Conservation (phyloP, 257 asterid species). For the Oldenlandia corymbosa region DNA sequence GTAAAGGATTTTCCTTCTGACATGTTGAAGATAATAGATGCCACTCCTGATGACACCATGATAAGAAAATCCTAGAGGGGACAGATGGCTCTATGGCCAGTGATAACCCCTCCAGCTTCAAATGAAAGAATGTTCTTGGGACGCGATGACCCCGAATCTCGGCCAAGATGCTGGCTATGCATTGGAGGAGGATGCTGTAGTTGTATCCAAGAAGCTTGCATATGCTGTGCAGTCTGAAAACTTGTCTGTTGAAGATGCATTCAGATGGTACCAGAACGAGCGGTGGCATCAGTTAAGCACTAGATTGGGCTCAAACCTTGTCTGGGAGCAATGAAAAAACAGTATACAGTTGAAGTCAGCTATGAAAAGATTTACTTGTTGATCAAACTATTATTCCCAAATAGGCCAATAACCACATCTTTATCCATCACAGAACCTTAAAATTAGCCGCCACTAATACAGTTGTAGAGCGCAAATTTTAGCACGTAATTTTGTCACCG, state of each 20-base stretch:
- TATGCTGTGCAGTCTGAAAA: slow-evolving; percentile 34
- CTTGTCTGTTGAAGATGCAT: slow-evolving; percentile 46
- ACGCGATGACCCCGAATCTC: slow-evolving; percentile 93
- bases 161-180: slow-evolving; percentile 97
- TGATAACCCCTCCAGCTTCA: slow-evolving; percentile 53
- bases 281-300: slow-evolving; percentile 67
- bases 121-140: slow-evolving; percentile 85
- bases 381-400: slow-evolving; percentile 12
- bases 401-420: slow-evolving; percentile 14
- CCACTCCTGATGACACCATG: slow-evolving; percentile 67
- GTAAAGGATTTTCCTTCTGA: slow-evolving; percentile 53
- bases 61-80: slow-evolving; percentile 55
- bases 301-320: no score
- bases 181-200: slow-evolving; percentile 76
- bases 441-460: no score
- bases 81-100: slow-evolving; percentile 94
- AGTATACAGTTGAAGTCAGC: no score
- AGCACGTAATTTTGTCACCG: no score
- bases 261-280: slow-evolving; percentile 45
- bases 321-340: no score
- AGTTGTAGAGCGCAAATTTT: no score
- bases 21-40: slow-evolving; percentile 38
- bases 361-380: no score
- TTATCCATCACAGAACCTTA: slow-evolving; percentile 16
- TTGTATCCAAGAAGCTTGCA: slow-evolving; percentile 44